phyloP scores from a whole-genome alignment of 768 basidiomycete genomes.

The Panaeolus cyanescens region DNA sequence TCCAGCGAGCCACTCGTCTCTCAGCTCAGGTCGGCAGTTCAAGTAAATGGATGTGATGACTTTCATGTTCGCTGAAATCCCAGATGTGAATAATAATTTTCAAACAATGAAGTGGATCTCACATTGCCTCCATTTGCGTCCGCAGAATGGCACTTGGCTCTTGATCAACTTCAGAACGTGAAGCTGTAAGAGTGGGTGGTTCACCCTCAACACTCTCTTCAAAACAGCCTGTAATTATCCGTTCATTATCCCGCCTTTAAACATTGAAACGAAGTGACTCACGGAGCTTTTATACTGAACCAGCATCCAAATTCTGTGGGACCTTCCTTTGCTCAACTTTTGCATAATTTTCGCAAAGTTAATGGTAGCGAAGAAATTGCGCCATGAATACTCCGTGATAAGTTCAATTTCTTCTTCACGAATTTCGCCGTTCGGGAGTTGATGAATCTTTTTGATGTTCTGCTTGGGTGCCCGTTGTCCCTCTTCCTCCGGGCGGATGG shows the following conservation, averaged over 20 bases:
- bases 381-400: slow-evolving; percentile 93
- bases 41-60: slow-evolving; percentile 98
- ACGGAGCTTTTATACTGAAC: slow-evolving; percentile 99
- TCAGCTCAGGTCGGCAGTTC: slow-evolving; percentile 93
- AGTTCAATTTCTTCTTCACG: slow-evolving; percentile 90
- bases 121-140: slow-evolving; percentile 98
- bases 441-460: slow-evolving; percentile 53
- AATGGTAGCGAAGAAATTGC: slow-evolving; percentile 96
- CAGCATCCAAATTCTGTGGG: slow-evolving; percentile 93
- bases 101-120: slow-evolving; percentile 15
- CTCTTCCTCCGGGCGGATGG: slow-evolving; percentile 62
- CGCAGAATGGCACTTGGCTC: slow-evolving; percentile 98
- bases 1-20: slow-evolving; percentile 97
- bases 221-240: slow-evolving; percentile 72
- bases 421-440: slow-evolving; percentile 71
- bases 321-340: slow-evolving; percentile 92
- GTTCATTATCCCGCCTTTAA: neutral
- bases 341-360: slow-evolving; percentile 99
- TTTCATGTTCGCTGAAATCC: slow-evolving; percentile 91
- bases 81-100: slow-evolving; percentile 5
- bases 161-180: slow-evolving; percentile 97
- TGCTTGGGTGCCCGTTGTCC: slow-evolving; percentile 64
- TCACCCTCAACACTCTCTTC: slow-evolving; percentile 91
- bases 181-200: slow-evolving; percentile 91
- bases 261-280: slow-evolving; percentile 23